These are phyloP conservation scores for Thermothelomyces thermophilus DNA, from an alignment of 2,329 filamentous ascomycete species.

Conservation along the genomic window DNA sequence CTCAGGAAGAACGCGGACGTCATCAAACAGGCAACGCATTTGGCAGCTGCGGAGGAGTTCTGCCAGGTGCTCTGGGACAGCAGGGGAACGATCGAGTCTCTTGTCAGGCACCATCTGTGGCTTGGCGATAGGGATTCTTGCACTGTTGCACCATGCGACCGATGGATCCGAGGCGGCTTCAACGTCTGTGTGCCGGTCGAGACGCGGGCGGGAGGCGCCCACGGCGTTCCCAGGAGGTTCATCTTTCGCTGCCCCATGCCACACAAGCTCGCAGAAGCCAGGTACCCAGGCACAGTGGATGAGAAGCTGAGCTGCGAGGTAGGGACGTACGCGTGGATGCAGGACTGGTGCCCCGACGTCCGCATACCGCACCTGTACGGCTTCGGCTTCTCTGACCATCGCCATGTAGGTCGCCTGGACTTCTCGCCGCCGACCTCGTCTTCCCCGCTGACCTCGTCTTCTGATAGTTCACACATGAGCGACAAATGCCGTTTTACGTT, in stretches of 20 bases:
- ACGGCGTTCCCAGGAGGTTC: constrained; percentile 3
- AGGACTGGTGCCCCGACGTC: constrained; percentile 1
- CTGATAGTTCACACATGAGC: constrained; percentile 10
- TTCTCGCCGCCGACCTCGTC: background rate
- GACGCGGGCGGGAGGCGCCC: constrained; percentile 2
- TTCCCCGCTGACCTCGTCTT: background rate
- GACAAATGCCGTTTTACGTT: constrained; percentile 4
- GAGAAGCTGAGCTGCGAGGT: constrained; percentile 33
- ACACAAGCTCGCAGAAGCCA: constrained; percentile 33
- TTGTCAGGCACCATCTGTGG: constrained; percentile 23
- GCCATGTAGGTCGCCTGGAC: background rate
- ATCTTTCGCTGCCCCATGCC: constrained; percentile 30
- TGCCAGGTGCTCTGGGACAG: constrained; percentile 7
- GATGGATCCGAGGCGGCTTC: constrained; percentile 32
- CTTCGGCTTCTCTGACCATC: constrained; percentile 4
- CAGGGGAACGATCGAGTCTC: constrained; percentile 9
- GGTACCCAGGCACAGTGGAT: constrained; percentile 34
- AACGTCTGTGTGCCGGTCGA: constrained; percentile 32
- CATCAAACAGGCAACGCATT: constrained; percentile 7
- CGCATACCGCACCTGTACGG: constrained; percentile 3
- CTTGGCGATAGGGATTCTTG: constrained; percentile 18
- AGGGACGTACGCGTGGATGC: constrained; percentile 6
- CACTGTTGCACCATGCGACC: constrained; percentile 5
- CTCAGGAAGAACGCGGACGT: constrained; percentile 8
- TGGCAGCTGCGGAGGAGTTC: constrained; percentile 7